phyloP scores from a whole-genome alignment of 2,329 filamentous ascomycete genomes.

The Ceratocystiopsis sp. region DNA sequence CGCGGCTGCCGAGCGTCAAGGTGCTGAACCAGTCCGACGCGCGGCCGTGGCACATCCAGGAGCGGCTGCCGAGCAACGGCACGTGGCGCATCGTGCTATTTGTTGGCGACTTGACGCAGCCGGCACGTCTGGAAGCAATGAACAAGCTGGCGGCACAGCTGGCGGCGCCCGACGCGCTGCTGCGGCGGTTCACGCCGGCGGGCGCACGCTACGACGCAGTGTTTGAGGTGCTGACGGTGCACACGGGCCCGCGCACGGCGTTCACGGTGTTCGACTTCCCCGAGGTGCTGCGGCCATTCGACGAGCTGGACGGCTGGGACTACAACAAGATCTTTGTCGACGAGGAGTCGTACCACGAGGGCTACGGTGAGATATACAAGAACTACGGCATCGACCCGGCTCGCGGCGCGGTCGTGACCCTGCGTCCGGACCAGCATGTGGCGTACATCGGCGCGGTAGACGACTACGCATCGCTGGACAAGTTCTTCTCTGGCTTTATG shows the following conservation, averaged over 20 bases:
- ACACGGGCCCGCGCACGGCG: slow-evolving; percentile 20
- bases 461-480: slow-evolving; percentile 4
- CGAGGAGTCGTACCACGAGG: slow-evolving; percentile 34
- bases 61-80: slow-evolving; percentile 37
- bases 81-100: slow-evolving; percentile 45
- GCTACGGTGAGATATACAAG: slow-evolving; percentile 32
- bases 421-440: slow-evolving; percentile 48
- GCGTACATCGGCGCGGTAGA: slow-evolving; percentile 3
- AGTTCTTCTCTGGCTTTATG: slow-evolving; percentile 6
- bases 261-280: slow-evolving; percentile 33
- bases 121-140: slow-evolving; percentile 13
- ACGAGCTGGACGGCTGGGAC: slow-evolving; percentile 31
- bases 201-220: background rate
- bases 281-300: slow-evolving; percentile 28
- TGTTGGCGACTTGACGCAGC: slow-evolving; percentile 34
- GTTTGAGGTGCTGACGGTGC: slow-evolving; percentile 42
- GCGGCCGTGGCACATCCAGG: slow-evolving; percentile 39
- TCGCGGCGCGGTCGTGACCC: slow-evolving; percentile 24
- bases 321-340: slow-evolving; percentile 42
- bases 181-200: slow-evolving; percentile 12
- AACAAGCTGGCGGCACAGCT: slow-evolving; percentile 29
- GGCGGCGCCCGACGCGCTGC: slow-evolving; percentile 17
- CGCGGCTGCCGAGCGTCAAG: slow-evolving; percentile 27
- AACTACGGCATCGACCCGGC: slow-evolving; percentile 39
- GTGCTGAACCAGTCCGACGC: slow-evolving; percentile 43